Evolutionary conservation across 169 alveolate species (phyloP), one percentile per base, ranked within the genome.

Genomic region (Plasmodium relictum): DNA sequence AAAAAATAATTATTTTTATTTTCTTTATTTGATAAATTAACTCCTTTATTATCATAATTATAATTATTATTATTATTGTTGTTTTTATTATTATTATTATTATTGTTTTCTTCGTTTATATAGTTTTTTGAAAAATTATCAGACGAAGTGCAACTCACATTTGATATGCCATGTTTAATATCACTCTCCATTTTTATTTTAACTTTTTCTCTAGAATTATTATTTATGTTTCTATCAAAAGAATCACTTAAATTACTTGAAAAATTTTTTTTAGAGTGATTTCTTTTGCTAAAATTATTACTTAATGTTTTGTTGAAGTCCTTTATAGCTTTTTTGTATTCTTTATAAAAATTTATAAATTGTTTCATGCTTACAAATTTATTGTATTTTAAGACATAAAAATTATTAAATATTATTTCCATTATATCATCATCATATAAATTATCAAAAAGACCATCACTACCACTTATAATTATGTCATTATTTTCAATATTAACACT

Each of bases 381-480:
- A 18, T 69, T 83, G 45, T 62, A 16, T 41, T 69, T 83, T 68
- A 83, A 41, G 12, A 72, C 69, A 62, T 69, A 83, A 62, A 83
- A 83, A 39, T 83, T 54, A 48, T 83, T 83, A 31, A 37, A 83
- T 14, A 83, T 14, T 14, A 83, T 70, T 69, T 83, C 63, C 72
- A 83, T 83, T 14, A 83, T 83, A 45, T 83, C 91, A 83, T 83
- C 91, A 31, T 83, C 91, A 61, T 83, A 83, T n/a, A 83, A 26
- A 56, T 83, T 83, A 26, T 83, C 91, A 37, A 83, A 83, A 16
- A 83, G 26, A 3, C 91, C 91, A 68, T 83, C 91, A 56, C 91
- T 83, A 39, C 91, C 91, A 83, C 91, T 83, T 56, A 83, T 31
- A 10, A 83, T 83, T 10, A 83, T 62, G 22, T 83, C 83, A 45